phyloP scores from a whole-genome alignment of 257 asterid species.

The Solanum chiquidenum region DNA sequence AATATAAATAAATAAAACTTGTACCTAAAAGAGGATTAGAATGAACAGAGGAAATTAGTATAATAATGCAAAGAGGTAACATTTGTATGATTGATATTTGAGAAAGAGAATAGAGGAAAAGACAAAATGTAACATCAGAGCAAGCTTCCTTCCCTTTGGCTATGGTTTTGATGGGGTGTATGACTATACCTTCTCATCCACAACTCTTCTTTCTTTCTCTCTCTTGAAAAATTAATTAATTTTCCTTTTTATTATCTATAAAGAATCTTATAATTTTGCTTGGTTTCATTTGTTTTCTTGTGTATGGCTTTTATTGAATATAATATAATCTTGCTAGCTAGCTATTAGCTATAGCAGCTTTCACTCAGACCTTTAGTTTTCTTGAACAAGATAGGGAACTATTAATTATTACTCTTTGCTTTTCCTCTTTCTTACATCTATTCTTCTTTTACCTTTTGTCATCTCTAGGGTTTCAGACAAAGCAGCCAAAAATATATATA shows the following conservation, averaged over 20 bases:
- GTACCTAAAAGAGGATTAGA: background rate
- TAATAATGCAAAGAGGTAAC: slow-evolving; percentile 4
- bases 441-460: slow-evolving; percentile 8
- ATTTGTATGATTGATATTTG: slow-evolving; percentile 28
- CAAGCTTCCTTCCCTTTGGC: slow-evolving; percentile 35
- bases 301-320: slow-evolving; percentile 45
- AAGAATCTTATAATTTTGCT: slow-evolving; percentile 7
- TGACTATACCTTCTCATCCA: slow-evolving; percentile 57
- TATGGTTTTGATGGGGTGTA: slow-evolving; percentile 38
- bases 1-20: background rate
- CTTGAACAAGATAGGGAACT: slow-evolving; percentile 1
- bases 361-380: slow-evolving; percentile 36
- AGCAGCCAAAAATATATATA: background rate
- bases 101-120: slow-evolving; percentile 42
- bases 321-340: slow-evolving; percentile 21
- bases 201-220: slow-evolving; percentile 31
- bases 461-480: background rate
- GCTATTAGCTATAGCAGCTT: slow-evolving; percentile 26
- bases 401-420: background rate
- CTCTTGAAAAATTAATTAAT: background rate
- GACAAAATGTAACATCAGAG: slow-evolving; percentile 74
- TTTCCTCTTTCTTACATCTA: background rate
- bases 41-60: background rate
- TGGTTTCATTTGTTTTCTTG: slow-evolving; percentile 28
- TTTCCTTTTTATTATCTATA: background rate